A percentile compares a stretch with the other conserved stretches of the same genome.
Conservation (phyloP, 768 basidiomycete genomes). For the Cystofilobasidium capitatum region DNA sequence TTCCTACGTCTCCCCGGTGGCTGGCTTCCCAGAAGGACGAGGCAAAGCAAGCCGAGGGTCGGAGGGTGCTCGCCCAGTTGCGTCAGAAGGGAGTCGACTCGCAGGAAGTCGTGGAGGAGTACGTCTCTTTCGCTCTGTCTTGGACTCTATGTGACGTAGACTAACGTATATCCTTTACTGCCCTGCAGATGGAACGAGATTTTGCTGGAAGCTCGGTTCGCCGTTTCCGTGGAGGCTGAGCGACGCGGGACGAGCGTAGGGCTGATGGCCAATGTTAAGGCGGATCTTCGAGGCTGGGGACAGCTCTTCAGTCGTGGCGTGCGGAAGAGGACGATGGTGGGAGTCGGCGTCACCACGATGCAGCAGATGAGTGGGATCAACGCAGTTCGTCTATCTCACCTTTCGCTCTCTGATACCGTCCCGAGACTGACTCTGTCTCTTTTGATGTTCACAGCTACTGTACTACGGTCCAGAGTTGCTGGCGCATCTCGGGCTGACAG, state of each 20-base stretch:
- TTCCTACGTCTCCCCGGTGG: slow-evolving; percentile 56
- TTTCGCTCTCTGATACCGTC: too few species aligned
- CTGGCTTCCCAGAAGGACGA: slow-evolving; percentile 44
- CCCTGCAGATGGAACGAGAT: slow-evolving; percentile 51
- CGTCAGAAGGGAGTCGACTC: slow-evolving; percentile 48
- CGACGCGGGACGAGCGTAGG: slow-evolving; percentile 10
- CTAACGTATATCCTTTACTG: neutral
- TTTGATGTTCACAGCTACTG: neutral
- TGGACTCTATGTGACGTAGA: too few species aligned
- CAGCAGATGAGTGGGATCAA: slow-evolving; percentile 78
- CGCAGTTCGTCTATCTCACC: slow-evolving; percentile 47
- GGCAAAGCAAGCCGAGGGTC: slow-evolving; percentile 47
- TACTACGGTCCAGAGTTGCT: slow-evolving; percentile 69
- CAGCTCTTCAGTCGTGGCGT: slow-evolving; percentile 51
- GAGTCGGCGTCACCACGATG: slow-evolving; percentile 67
- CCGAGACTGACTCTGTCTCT: too few species aligned
- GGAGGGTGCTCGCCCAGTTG: slow-evolving; percentile 50
- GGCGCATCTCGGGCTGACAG: slow-evolving; percentile 53
- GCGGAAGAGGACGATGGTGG: slow-evolving; percentile 56
- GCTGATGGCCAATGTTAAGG: neutral
- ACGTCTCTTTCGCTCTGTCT: too few species aligned
- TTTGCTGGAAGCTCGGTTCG: slow-evolving; percentile 65
- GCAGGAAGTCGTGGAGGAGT: slow-evolving; percentile 52
- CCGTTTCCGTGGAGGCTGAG: slow-evolving; percentile 46
- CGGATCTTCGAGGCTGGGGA: slow-evolving; percentile 49